Conservation (phyloP, 2,329 filamentous ascomycete species). For the Sclerotinia glacialis region DNA sequence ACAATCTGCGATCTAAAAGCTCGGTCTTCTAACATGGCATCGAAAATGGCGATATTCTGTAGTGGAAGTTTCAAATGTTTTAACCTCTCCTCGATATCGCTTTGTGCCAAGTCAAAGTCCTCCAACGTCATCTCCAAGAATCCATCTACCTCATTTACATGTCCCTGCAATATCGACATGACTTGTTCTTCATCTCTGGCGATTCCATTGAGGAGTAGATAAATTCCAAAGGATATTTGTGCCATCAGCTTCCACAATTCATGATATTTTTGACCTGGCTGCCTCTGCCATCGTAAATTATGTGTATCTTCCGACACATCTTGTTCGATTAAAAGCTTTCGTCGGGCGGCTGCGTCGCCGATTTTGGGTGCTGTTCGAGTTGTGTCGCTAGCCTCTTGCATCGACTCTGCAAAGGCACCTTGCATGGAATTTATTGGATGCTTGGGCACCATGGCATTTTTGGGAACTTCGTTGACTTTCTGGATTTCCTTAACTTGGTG, state of each 20-base stretch:
- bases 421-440: constrained; percentile 79
- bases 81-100: constrained; percentile 77
- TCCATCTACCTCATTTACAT: constrained; percentile 91
- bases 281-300: constrained; percentile 72
- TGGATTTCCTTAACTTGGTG: constrained; percentile 21
- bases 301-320: constrained; percentile 68
- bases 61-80: constrained; percentile 79
- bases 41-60: constrained; percentile 77
- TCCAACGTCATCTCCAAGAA: constrained; percentile 84
- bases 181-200: constrained; percentile 89
- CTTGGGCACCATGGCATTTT: constrained; percentile 41
- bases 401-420: constrained; percentile 77
- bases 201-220: constrained; percentile 77
- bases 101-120: constrained; percentile 74
- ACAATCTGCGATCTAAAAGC: constrained; percentile 79
- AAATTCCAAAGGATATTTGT: constrained; percentile 91
- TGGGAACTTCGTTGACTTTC: not conserved
- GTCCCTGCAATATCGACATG: constrained; percentile 80
- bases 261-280: constrained; percentile 74
- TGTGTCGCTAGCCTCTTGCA: constrained; percentile 64
- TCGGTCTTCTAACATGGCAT: constrained; percentile 82
- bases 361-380: constrained; percentile 51
- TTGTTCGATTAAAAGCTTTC: constrained; percentile 65
- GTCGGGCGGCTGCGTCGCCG: constrained; percentile 58
- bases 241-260: constrained; percentile 86